These are phyloP conservation scores for Iodosphaeria phyllophila DNA, from an alignment of 2,329 filamentous ascomycete genomes.

Conservation along the genomic window DNA sequence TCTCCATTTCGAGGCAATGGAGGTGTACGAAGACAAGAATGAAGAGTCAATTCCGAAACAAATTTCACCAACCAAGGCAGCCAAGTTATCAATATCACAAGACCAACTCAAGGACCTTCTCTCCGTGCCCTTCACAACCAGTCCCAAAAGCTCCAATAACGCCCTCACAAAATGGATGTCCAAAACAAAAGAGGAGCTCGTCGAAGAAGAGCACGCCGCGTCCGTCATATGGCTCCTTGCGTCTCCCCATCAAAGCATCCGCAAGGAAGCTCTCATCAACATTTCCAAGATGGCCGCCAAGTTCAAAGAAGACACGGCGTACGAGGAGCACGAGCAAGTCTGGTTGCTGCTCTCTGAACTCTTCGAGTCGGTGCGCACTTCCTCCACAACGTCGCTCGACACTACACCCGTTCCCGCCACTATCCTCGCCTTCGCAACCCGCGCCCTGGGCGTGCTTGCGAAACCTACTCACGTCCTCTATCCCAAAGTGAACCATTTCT, in stretches of 20 bases:
- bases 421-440: slow-evolving; percentile 56
- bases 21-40: not conserved
- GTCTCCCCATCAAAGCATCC: slow-evolving; percentile 56
- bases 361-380: slow-evolving; percentile 47
- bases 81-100: too few species aligned
- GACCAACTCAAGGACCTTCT: slow-evolving; percentile 31
- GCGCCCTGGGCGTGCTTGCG: slow-evolving; percentile 48
- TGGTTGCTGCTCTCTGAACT: slow-evolving; percentile 69
- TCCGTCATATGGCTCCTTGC: slow-evolving; percentile 58
- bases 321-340: slow-evolving; percentile 59
- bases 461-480: slow-evolving; percentile 73
- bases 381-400: too few species aligned
- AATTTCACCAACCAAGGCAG: too few species aligned
- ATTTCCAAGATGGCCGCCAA: slow-evolving; percentile 46
- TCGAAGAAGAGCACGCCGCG: slow-evolving; percentile 58
- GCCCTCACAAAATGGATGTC: slow-evolving; percentile 47
- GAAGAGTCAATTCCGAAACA: too few species aligned
- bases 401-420: slow-evolving; percentile 48
- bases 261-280: slow-evolving; percentile 57
- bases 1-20: too few species aligned
- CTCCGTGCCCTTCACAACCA: slow-evolving; percentile 23
- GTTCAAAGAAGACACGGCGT: slow-evolving; percentile 47
- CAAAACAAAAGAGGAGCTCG: slow-evolving; percentile 59
- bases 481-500: slow-evolving; percentile 67
- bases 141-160: slow-evolving; percentile 36